Evolutionary conservation across 441 rosid genomes (phyloP), one percentile per base, ranked within the genome.

Genomic region (Lepidium campestre): DNA sequence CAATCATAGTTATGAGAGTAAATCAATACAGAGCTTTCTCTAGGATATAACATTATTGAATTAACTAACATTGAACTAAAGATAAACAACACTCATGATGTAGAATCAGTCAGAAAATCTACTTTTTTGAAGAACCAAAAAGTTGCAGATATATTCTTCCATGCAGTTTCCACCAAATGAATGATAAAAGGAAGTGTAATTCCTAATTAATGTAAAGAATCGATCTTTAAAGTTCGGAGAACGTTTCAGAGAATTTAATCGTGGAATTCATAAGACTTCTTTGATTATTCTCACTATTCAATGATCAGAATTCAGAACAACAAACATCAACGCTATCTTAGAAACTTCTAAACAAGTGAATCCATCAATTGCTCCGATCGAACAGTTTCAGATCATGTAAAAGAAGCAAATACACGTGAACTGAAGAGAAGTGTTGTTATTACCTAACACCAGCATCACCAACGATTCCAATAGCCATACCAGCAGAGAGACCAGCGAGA

Each of bases 391-490:
- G 34, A 2, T 62, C 10, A 62, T n/a, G 22, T 9, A 1, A 1
- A 61, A 61, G 29, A 29, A 44, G 31, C 54, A 19, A 60, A 4
- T 4, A 55, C 3, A 23, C 13, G 7, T 7, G 23, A 15, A 15
- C 0, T 7, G 62, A 58, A 1, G 23, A 25, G 22, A 18, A 6
- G 7, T 29, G 1, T 2, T 6, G 65, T 10, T 19, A 5, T 22
- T 41, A 77, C 81, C 81, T 71, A 18, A 77, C 81, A 17, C 83
- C 83, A n/a, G 83, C 81, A 75, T 75, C 78, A 8, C 78, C 81
- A 2, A 78, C 81, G 23, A 78, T 74, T 13, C 81, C 81, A 68
- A 78, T 75, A 6, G 81, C 81, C 81, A 78, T 78, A 7, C 81
- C 81, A 20, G 81, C 81, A 3, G 78, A 70, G 1, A 74, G 67